A percentile compares a stretch with the other conserved stretches of the same genome.
phyloP scores from a whole-genome alignment of 73 alveolate species.

The Paramecium sonneborni region DNA sequence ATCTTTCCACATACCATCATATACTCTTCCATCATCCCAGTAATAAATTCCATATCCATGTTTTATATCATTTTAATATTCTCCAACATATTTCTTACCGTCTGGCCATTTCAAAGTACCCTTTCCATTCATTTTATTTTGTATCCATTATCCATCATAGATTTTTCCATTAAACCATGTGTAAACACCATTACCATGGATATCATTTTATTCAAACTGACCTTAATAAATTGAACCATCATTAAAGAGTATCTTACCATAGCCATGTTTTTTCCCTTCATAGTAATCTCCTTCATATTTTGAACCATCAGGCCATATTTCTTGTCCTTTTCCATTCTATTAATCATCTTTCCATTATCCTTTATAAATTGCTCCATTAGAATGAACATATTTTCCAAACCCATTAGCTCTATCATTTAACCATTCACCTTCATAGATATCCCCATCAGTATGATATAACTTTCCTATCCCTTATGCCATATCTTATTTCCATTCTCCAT shows the following conservation, averaged over 20 bases:
- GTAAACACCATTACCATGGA: slow-evolving; percentile 86
- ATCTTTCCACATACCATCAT: slow-evolving; percentile 64
- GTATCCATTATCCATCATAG: slow-evolving; percentile 63
- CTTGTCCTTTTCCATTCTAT: slow-evolving; percentile 73
- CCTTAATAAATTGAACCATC: slow-evolving; percentile 74
- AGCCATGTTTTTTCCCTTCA: slow-evolving; percentile 80
- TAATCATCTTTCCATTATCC: slow-evolving; percentile 75
- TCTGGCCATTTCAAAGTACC: slow-evolving; percentile 95
- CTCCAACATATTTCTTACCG: slow-evolving; percentile 95
- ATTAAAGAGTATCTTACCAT: slow-evolving; percentile 66
- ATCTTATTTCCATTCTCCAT: slow-evolving; percentile 67
- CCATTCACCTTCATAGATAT: slow-evolving; percentile 66
- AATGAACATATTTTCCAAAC: slow-evolving; percentile 61
- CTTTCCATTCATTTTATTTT: slow-evolving; percentile 82
- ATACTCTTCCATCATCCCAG: slow-evolving; percentile 90
- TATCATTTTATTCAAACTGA: slow-evolving; percentile 75
- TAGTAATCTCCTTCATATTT: slow-evolving; percentile 73
- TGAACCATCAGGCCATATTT: slow-evolving; percentile 77
- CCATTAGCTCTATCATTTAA: slow-evolving; percentile 68
- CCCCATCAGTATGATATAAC: slow-evolving; percentile 69
- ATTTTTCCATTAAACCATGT: slow-evolving; percentile 88
- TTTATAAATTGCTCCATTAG: slow-evolving; percentile 61
- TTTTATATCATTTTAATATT: slow-evolving; percentile 88
- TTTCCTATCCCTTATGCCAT: slow-evolving; percentile 66
- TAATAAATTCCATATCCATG: slow-evolving; percentile 92